A percentile compares a stretch with the other conserved stretches of the same genome.
phyloP scores from a whole-genome alignment of 495 filamentous ascomycete species.

The Cladorrhinum samala region DNA sequence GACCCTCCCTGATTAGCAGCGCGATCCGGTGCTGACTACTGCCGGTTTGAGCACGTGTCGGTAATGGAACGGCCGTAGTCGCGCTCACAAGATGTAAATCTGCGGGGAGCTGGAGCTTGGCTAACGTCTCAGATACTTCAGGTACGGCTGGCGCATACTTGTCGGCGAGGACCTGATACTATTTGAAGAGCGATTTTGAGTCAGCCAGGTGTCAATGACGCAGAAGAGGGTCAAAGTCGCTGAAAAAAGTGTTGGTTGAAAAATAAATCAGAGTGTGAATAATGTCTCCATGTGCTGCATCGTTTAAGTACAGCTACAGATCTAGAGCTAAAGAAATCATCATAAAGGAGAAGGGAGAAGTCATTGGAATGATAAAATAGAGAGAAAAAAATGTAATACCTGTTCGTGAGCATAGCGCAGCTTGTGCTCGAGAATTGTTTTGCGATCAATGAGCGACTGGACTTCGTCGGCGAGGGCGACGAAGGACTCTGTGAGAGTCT shows the following conservation, averaged over 20 bases:
- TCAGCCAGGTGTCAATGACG: constrained; percentile 14
- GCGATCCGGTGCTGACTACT: constrained; percentile 49
- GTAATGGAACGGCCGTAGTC: constrained; percentile 45
- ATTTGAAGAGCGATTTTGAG: background rate
- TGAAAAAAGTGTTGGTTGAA: constrained; percentile 25
- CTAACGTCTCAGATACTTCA: constrained; percentile 47
- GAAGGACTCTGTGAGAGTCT: constrained; percentile 54
- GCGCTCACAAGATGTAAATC: constrained; percentile 40
- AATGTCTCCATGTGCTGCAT: constrained; percentile 47
- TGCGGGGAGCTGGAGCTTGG: constrained; percentile 50
- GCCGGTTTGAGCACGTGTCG: constrained; percentile 31
- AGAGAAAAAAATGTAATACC: constrained; percentile 31
- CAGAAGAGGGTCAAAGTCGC: no score
- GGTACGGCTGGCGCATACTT: constrained; percentile 50
- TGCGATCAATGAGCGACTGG: constrained; percentile 48
- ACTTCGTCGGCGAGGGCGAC: constrained; percentile 57
- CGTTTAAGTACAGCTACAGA: constrained; percentile 49
- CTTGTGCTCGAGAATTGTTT: constrained; percentile 52
- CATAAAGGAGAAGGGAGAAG: constrained; percentile 18
- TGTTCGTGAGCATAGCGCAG: constrained; percentile 52
- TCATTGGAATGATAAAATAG: constrained; percentile 4
- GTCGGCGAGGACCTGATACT: constrained; percentile 53
- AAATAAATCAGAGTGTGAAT: constrained; percentile 28
- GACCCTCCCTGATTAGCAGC: constrained; percentile 48
- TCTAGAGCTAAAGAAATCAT: constrained; percentile 73